Conservation (phyloP, 257 asterid species). For the Catharanthus roseus region DNA sequence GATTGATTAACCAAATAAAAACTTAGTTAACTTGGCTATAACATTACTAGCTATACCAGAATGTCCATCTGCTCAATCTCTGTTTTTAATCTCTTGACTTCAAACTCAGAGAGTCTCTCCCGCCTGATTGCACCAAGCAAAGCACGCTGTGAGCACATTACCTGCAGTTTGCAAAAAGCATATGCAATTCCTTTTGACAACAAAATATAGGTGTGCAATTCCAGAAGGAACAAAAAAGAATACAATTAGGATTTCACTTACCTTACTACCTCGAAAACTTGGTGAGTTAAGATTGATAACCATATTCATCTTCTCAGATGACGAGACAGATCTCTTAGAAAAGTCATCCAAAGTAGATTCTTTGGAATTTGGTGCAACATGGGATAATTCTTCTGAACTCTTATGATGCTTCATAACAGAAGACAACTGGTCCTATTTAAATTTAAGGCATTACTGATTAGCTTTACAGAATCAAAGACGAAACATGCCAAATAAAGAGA, state of each 20-base stretch:
- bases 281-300: conserved; percentile 23
- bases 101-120: conserved; percentile 46
- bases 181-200: conserved; percentile 4
- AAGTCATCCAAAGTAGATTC: conserved; percentile 27
- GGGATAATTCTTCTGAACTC: conserved; percentile 26
- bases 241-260: conserved; percentile 20
- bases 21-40: no score
- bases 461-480: conserved; percentile 19
- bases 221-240: conserved; percentile 1
- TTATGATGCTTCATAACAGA: conserved; percentile 55
- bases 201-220: neutral
- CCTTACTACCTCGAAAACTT: conserved; percentile 31
- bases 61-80: conserved; percentile 44
- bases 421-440: conserved; percentile 69
- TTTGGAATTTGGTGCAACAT: conserved; percentile 26
- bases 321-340: conserved; percentile 32
- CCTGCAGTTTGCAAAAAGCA: conserved; percentile 37
- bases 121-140: conserved; percentile 46
- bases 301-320: conserved; percentile 28
- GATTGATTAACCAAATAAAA: neutral
- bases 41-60: conserved; percentile 33
- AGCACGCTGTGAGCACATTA: conserved; percentile 32
- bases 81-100: conserved; percentile 44
- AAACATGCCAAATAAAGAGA: conserved; percentile 3
- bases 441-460: conserved; percentile 22